Evolutionary conservation across 495 filamentous ascomycete species (phyloP).

Genomic region (Tetracladium marchalianum): DNA sequence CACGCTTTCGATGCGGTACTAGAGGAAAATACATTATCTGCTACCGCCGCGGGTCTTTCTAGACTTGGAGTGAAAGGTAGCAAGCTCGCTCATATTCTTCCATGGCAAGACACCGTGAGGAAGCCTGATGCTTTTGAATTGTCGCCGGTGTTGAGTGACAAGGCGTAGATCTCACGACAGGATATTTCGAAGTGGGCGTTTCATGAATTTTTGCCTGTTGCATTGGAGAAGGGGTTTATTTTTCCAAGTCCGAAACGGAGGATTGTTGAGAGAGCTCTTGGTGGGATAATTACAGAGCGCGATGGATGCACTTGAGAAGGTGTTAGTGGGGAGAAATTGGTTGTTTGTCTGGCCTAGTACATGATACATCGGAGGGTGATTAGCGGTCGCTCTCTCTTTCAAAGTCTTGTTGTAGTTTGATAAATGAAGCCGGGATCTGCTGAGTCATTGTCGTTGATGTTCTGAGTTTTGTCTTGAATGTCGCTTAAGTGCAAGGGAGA

Average conservation of each 20-base stretch:
- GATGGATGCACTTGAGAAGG: constrained; percentile 31
- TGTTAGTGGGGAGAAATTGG: constrained; percentile 39
- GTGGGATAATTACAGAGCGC: constrained; percentile 31
- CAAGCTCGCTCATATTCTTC: constrained; percentile 30
- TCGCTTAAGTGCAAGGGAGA: too few relatives aligned
- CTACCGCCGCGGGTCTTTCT: constrained; percentile 7
- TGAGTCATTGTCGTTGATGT: too few relatives aligned
- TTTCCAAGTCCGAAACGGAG: constrained; percentile 34
- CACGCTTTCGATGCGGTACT: constrained; percentile 33
- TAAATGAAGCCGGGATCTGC: too few relatives aligned
- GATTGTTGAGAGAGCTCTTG: constrained; percentile 35
- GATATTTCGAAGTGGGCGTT: constrained; percentile 31
- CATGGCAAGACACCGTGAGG: constrained; percentile 22
- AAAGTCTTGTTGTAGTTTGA: too few relatives aligned
- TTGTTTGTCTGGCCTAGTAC: constrained; percentile 10
- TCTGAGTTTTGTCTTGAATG: too few relatives aligned
- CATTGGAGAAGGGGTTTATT: constrained; percentile 29
- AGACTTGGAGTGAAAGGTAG: constrained; percentile 24
- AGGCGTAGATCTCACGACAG: constrained; percentile 17
- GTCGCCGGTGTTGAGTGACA: constrained; percentile 25
- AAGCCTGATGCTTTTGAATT: constrained; percentile 29
- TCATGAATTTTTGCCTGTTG: constrained; percentile 32
- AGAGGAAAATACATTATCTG: constrained; percentile 9
- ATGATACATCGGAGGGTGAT: too few relatives aligned
- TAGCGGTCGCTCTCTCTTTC: too few relatives aligned